These are phyloP conservation scores for Alternaria angustiovoidea DNA, from an alignment of 2,329 filamentous ascomycete genomes.

Conservation along the genomic window DNA sequence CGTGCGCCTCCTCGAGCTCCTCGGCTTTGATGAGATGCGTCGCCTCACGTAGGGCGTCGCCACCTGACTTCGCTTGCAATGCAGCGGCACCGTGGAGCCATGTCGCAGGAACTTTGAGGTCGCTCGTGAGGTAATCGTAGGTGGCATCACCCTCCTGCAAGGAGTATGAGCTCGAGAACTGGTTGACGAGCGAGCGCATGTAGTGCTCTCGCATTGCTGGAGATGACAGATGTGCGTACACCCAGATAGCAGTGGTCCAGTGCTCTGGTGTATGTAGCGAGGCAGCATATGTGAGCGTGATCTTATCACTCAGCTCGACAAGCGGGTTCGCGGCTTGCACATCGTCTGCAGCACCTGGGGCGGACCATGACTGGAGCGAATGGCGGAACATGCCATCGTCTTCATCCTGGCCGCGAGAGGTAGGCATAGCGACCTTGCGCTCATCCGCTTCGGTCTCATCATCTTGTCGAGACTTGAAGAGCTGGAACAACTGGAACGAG, in stretches of 20 bases:
- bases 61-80: slow-evolving; percentile 77
- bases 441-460: slow-evolving; percentile 36
- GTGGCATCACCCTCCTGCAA: slow-evolving; percentile 64
- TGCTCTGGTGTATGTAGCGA: slow-evolving; percentile 46
- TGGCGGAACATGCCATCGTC: slow-evolving; percentile 21
- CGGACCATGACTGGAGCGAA: slow-evolving; percentile 43
- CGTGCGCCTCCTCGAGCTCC: slow-evolving; percentile 81
- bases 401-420: slow-evolving; percentile 28
- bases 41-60: slow-evolving; percentile 66
- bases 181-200: slow-evolving; percentile 67
- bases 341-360: slow-evolving; percentile 50
- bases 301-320: slow-evolving; percentile 63
- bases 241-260: slow-evolving; percentile 69
- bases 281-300: slow-evolving; percentile 59
- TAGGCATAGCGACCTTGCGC: slow-evolving; percentile 45
- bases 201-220: slow-evolving; percentile 72
- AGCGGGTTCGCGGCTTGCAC: slow-evolving; percentile 65
- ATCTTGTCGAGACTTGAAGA: slow-evolving; percentile 48
- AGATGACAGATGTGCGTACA: slow-evolving; percentile 77
- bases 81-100: slow-evolving; percentile 93
- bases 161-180: slow-evolving; percentile 70
- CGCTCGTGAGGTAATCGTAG: slow-evolving; percentile 68
- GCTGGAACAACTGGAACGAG: slow-evolving; percentile 82
- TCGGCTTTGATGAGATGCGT: slow-evolving; percentile 79
- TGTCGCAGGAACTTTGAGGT: slow-evolving; percentile 73